Evolutionary conservation across 768 basidiomycete genomes (phyloP).

Genomic region (Amanita polypyramis): DNA sequence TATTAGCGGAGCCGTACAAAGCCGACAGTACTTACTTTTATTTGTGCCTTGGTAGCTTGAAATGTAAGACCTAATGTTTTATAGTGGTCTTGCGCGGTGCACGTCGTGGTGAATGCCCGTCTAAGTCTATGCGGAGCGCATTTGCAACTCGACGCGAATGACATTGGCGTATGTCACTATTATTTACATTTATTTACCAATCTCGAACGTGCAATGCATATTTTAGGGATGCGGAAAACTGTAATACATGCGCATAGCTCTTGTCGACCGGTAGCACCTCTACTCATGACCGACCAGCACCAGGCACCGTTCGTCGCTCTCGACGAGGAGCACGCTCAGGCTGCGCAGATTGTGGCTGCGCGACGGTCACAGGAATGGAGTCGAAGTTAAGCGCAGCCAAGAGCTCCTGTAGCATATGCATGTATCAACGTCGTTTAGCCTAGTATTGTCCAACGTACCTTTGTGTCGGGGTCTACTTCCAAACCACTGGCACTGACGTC

Average conservation of each 20-base stretch:
- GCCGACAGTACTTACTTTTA: slow-evolving; percentile 21
- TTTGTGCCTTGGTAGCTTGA: slow-evolving; percentile 30
- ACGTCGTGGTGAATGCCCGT: slow-evolving; percentile 17
- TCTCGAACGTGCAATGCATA: neutral
- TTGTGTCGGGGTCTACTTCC: slow-evolving; percentile 89
- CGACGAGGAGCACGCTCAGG: slow-evolving; percentile 66
- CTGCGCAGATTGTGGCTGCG: slow-evolving; percentile 48
- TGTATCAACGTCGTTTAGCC: neutral
- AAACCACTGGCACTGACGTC: slow-evolving; percentile 65
- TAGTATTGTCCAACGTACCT: slow-evolving; percentile 43
- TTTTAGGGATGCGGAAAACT: neutral
- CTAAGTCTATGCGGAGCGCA: neutral
- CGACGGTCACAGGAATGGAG: slow-evolving; percentile 68
- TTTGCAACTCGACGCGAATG: neutral
- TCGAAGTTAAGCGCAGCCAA: slow-evolving; percentile 93
- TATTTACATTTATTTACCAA: neutral
- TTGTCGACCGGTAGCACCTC: neutral
- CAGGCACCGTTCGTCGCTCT: slow-evolving; percentile 73
- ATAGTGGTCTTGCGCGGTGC: slow-evolving; percentile 22
- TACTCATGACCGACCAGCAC: slow-evolving; percentile 43
- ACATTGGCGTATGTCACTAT: neutral
- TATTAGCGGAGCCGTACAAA: neutral
- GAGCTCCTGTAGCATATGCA: slow-evolving; percentile 48
- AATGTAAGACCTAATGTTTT: slow-evolving; percentile 28
- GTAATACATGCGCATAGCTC: slow-evolving; percentile 7